A percentile compares a stretch with the other conserved stretches of the same genome.
Conservation (phyloP, 1,139 yeast genomes). For the Spathaspora jeffriesii region DNA sequence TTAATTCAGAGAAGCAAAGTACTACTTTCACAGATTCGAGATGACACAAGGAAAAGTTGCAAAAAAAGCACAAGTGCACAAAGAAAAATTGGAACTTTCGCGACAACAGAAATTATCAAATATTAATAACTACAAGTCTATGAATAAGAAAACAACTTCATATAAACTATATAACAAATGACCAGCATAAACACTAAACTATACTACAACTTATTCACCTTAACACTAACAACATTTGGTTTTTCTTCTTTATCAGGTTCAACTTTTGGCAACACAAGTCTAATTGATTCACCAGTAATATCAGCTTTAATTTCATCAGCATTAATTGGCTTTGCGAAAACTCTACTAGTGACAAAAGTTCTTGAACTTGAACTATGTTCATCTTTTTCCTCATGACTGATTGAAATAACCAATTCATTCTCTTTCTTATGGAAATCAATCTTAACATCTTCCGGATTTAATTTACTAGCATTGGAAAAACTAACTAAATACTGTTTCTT, state of each 20-base stretch:
- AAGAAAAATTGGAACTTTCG: not conserved
- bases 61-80: conserved; percentile 1
- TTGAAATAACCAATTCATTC: conserved; percentile 22
- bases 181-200: not conserved
- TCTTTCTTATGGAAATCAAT: conserved; percentile 24
- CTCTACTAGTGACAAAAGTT: conserved; percentile 21
- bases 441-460: conserved; percentile 22
- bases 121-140: not conserved
- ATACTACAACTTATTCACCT: conserved; percentile 9
- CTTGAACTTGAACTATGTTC: conserved; percentile 15
- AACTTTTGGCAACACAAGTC: conserved; percentile 25
- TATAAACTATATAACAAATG: not conserved
- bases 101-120: too few relatives aligned
- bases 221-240: conserved; percentile 17
- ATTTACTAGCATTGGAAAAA: conserved; percentile 17
- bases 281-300: conserved; percentile 18
- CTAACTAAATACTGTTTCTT: conserved; percentile 22
- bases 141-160: not conserved
- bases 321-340: conserved; percentile 24
- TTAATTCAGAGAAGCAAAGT: too few relatives aligned
- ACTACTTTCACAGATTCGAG: too few relatives aligned
- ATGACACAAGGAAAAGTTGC: not conserved
- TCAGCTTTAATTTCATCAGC: conserved; percentile 23
- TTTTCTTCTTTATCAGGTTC: conserved; percentile 16
- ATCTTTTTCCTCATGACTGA: conserved; percentile 17